Base-by-base conservation (phyloP, 2,329 filamentous ascomycete species). In the Stagonosporopsis chrysanthemi region DNA sequence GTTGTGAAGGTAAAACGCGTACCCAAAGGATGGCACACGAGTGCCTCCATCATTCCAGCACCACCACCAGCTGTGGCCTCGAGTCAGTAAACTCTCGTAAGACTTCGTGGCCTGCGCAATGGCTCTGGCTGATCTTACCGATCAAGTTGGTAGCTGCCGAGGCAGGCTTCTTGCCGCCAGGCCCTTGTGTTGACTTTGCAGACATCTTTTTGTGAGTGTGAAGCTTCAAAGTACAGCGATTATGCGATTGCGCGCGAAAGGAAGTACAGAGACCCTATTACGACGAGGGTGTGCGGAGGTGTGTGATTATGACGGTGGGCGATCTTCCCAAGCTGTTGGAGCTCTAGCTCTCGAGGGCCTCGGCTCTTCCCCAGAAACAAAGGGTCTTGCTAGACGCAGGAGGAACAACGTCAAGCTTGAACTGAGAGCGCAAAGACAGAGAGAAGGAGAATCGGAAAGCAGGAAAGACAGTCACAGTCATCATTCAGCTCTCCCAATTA, bases 31-130 rank as follows among this genome's bases (percentile, higher is more conserved):
- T 99, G 95, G 79, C 95, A 99, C 51, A 83, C 92, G 62, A 99
- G 88, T 45, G 95, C 95, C 81, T 99, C 95, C 93, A 98, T 98
- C 94, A 98, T 97, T 74, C 95, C 95, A 69, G 95, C 95, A 79
- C 92, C 92, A 75, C 95, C 95, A 75, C 95, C 95, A 76, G 95
- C 95, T 96, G 69, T 68, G 36, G n/a, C 44, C 15, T n/a, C 23
- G 49, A 41, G 60, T 70, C 48, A 72, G 62, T 40, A 49, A 41
- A 39, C 46, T 54, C 35, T 52, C 36, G 41, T 31, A 24, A 23
- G 36, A 23, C 26, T 15, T 24, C 22, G 17, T 17, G 22, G 28
- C 50, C 14, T 17, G 9, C 17, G 6, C 19, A 29, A 24, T 44
- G 22, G 31, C 33, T 38, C 24, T 6, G 12, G 26, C 22, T 8